Conservation (phyloP, 345 rosid genomes). For the Gossypium thurberi region DNA sequence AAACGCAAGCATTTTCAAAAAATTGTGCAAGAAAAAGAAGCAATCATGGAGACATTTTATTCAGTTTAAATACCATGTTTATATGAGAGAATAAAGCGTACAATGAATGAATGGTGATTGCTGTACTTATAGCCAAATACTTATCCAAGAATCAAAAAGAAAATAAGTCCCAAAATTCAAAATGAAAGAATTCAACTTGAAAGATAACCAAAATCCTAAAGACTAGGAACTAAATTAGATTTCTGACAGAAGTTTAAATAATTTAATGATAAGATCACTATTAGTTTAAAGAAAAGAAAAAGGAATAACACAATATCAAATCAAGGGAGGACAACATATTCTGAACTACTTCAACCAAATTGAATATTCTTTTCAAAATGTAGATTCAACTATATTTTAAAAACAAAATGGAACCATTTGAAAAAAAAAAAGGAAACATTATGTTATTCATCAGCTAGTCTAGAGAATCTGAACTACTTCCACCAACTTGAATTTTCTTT, state of each 20-base stretch:
- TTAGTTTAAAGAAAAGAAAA: not conserved
- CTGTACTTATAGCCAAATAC: too few species aligned
- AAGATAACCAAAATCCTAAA: too few species aligned
- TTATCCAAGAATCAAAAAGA: too few species aligned
- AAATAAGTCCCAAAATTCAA: too few species aligned
- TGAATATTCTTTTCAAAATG: not conserved
- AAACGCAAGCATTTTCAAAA: not conserved
- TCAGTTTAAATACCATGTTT: not conserved
- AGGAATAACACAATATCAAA: not conserved
- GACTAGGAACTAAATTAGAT: too few species aligned
- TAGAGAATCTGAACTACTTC: not conserved
- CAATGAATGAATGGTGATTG: too few species aligned
- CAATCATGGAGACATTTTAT: not conserved
- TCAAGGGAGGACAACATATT: not conserved
- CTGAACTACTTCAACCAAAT: slow-evolving; percentile 5
- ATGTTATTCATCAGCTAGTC: not conserved
- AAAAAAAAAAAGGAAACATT: not conserved
- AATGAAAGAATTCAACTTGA: too few species aligned
- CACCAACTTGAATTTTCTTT: not conserved
- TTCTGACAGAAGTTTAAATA: too few species aligned
- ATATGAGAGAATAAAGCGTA: not conserved
- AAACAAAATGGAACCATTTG: not conserved
- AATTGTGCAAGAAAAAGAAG: not conserved
- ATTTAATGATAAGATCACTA: too few species aligned
- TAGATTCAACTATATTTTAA: not conserved